Evolutionary conservation across 148 eudicot species (phyloP).

Genomic region (Fagopyrum homotropicum): DNA sequence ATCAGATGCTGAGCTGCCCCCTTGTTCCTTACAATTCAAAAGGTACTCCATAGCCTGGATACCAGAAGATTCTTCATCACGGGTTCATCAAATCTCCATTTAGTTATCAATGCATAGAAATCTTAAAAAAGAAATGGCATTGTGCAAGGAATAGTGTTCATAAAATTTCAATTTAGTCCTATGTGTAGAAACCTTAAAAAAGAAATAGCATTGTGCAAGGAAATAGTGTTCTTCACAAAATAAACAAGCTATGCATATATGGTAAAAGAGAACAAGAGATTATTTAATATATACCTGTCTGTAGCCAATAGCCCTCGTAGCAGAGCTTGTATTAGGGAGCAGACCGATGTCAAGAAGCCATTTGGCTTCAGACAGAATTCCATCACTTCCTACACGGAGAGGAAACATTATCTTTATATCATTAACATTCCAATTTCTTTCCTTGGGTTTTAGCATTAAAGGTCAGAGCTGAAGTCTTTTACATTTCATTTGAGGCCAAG

Average conservation of each 20-base stretch:
- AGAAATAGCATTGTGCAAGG: background rate
- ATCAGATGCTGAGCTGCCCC: slow-evolving; percentile 60
- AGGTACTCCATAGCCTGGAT: slow-evolving; percentile 85
- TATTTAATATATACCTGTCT: slow-evolving; percentile 48
- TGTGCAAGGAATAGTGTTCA: background rate
- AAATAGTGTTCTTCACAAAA: background rate
- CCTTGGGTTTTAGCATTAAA: background rate
- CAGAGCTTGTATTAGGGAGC: slow-evolving; percentile 87
- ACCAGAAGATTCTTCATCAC: background rate
- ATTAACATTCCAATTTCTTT: background rate
- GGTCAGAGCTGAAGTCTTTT: background rate
- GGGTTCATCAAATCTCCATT: background rate
- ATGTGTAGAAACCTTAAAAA: too few relatives aligned
- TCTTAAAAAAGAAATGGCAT: background rate
- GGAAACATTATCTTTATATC: background rate
- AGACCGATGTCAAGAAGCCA: slow-evolving; percentile 95
- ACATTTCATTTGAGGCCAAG: background rate
- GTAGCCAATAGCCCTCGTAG: slow-evolving; percentile 95
- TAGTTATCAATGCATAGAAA: background rate
- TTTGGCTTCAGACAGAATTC: slow-evolving; percentile 77
- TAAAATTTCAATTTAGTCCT: background rate
- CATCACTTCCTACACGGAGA: slow-evolving; percentile 46
- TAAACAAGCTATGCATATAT: slow-evolving; percentile 3
- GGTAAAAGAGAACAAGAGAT: background rate
- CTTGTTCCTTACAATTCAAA: slow-evolving; percentile 53